Base-by-base conservation (phyloP, 306 rosid genomes). In the apple (Malus domestica) region DNA sequence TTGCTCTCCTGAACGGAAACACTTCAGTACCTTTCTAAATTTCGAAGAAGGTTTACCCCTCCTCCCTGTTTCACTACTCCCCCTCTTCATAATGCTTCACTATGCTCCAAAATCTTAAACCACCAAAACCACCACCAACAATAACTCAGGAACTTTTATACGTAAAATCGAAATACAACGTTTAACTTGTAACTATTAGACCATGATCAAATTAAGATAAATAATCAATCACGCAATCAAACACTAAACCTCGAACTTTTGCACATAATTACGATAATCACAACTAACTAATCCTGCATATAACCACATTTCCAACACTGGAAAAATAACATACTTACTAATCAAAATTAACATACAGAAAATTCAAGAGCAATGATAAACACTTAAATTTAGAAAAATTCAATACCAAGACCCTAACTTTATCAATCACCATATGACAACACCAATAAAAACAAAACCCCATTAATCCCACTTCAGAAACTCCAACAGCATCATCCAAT, bases 1-100 rank as follows among this genome's bases (percentile, higher is more conserved):
- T 32, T 81, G 84, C 76, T 89, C 89, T 46, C 87, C 93, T 0
- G 93, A 78, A 82, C 90, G 82, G n/a, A 90, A 80, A 76, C 89
- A 90, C 84, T 86, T 86, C 89, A 90, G 86, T 72, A 85, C 81
- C 82, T 72, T 87, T 67, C 81, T 70, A 23, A 96, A 79, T 40
- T 78, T 80, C 79, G 72, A 66, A 57, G 76, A 60, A 40, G 60
- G 40, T 80, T 80, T 75, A 35, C 84, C 68, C 67, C 79, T 83
- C 80, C 88, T 80, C 74, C 81, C 77, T 51, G 42, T 75, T 72
- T 72, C 70, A 57, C 65, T 83, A 77, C 82, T 79, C 63, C 64
- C 66, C 20, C 79, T 81, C 81, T 73, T 80, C 89, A 80, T 90
- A 42, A 61, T 70, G 82, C 65, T 68, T 79, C 81, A 73, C 85